Percentiles rank a stretch among this genome's conserved stretches.
Conservation (phyloP, 2,329 filamentous ascomycete species). For the Penicillium brasilianum region DNA sequence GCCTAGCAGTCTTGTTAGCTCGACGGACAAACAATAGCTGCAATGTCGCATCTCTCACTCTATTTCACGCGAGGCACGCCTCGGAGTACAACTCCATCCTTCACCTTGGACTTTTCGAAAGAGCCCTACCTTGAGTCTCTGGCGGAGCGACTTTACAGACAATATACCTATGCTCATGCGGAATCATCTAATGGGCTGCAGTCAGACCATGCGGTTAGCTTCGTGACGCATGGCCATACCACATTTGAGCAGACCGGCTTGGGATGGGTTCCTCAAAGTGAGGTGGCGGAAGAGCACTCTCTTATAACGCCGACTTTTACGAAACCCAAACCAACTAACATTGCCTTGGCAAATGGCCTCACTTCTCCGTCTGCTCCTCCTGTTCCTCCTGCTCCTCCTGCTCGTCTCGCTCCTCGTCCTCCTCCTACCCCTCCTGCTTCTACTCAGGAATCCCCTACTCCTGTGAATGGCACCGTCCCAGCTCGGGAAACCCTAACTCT, state of each 20-base stretch:
- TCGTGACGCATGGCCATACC: slow-evolving; percentile 6
- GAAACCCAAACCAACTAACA: neutral
- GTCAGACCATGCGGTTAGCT: neutral
- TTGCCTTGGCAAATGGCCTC: neutral
- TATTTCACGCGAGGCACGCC: slow-evolving; percentile 9
- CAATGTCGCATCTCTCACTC: slow-evolving; percentile 4
- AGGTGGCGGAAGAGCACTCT: neutral
- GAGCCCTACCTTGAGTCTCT: neutral
- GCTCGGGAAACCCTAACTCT: neutral
- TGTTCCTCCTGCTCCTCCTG: neutral
- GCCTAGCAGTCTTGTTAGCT: neutral
- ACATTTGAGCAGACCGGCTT: neutral
- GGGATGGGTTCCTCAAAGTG: neutral
- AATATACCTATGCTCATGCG: slow-evolving; percentile 1
- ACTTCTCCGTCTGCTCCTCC: neutral
- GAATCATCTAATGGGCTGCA: neutral
- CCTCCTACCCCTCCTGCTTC: neutral
- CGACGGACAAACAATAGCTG: neutral
- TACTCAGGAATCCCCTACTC: neutral
- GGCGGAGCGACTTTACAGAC: slow-evolving; percentile 3
- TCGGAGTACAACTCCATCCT: neutral
- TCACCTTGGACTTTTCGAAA: slow-evolving; percentile 8
- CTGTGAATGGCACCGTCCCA: neutral
- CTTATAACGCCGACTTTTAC: neutral
- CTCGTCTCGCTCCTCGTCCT: neutral